A percentile compares a stretch with the other conserved stretches of the same genome.
These are phyloP conservation scores for Rehmannia glutinosa DNA, from an alignment of 257 asterid species.

Conservation along the genomic window DNA sequence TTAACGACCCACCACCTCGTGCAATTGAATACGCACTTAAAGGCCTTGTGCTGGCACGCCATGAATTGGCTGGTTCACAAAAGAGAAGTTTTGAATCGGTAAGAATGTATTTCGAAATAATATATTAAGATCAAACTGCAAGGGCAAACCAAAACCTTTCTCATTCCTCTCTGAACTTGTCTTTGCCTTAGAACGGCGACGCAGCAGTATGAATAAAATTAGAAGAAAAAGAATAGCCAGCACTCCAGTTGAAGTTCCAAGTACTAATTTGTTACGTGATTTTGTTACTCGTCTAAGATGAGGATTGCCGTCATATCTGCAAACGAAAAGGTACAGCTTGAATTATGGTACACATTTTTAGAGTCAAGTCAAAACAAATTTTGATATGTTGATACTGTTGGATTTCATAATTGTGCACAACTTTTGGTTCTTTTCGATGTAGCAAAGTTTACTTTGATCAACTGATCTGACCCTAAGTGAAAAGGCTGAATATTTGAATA, in stretches of 20 bases:
- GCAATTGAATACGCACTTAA: constrained; percentile 40
- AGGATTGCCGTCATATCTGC: constrained; percentile 78
- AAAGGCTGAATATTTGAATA: not conserved
- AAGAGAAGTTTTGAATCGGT: not conserved
- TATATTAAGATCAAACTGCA: not conserved
- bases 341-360: constrained; percentile 2
- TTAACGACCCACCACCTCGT: constrained; percentile 76
- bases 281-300: constrained; percentile 44
- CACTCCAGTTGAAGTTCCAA: constrained; percentile 55
- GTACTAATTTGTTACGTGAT: constrained; percentile 36
- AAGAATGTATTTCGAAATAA: not conserved
- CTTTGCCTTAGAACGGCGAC: constrained; percentile 45
- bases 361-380: no score
- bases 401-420: not conserved
- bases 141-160: constrained; percentile 31
- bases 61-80: constrained; percentile 46
- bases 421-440: not conserved
- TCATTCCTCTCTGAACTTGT: constrained; percentile 31
- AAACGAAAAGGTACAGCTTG: not conserved
- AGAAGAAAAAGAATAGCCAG: constrained; percentile 57
- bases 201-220: constrained; percentile 42
- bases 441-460: not conserved
- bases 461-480: not conserved
- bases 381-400: no score
- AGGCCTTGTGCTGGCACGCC: constrained; percentile 51